Percentiles rank a stretch among this genome's conserved stretches.
Evolutionary conservation across 2,329 filamentous ascomycete genomes (phyloP).

Genomic region (Setomelanomma holmii): DNA sequence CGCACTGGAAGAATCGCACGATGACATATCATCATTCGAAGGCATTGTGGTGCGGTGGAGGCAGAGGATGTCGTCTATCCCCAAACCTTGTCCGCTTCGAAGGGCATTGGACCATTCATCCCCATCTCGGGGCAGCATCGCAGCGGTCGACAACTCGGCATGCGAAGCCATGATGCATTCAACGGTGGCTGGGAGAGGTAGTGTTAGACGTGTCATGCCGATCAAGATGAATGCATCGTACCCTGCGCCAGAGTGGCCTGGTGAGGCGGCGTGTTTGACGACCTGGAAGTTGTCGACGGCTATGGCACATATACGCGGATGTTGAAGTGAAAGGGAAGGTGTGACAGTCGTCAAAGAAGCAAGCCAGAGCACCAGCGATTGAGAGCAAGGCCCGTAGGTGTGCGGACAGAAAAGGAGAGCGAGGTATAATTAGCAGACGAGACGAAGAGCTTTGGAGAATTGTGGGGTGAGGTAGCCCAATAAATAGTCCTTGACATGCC

Average conservation of each 20-base stretch:
- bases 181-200: slow-evolving; percentile 27
- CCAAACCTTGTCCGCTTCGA: slow-evolving; percentile 13
- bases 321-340: background rate
- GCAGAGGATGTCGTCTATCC: slow-evolving; percentile 23
- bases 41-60: slow-evolving; percentile 16
- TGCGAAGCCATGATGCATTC: slow-evolving; percentile 21
- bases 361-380: slow-evolving; percentile 1
- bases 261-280: slow-evolving; percentile 15
- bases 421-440: too few species aligned
- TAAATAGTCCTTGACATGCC: too few species aligned
- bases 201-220: slow-evolving; percentile 7
- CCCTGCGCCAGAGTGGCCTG: slow-evolving; percentile 29
- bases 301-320: slow-evolving; percentile 24
- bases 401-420: background rate
- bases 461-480: background rate
- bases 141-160: slow-evolving; percentile 12
- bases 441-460: background rate
- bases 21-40: slow-evolving; percentile 11
- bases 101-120: slow-evolving; percentile 25
- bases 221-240: slow-evolving; percentile 4
- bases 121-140: slow-evolving; percentile 21
- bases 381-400: background rate
- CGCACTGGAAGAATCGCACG: slow-evolving; percentile 13
- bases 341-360: background rate
- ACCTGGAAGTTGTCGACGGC: slow-evolving; percentile 10